Evolutionary conservation across 495 filamentous ascomycete genomes (phyloP), one percentile per base, ranked within the genome.

Genomic region (Xylaria intraflava): DNA sequence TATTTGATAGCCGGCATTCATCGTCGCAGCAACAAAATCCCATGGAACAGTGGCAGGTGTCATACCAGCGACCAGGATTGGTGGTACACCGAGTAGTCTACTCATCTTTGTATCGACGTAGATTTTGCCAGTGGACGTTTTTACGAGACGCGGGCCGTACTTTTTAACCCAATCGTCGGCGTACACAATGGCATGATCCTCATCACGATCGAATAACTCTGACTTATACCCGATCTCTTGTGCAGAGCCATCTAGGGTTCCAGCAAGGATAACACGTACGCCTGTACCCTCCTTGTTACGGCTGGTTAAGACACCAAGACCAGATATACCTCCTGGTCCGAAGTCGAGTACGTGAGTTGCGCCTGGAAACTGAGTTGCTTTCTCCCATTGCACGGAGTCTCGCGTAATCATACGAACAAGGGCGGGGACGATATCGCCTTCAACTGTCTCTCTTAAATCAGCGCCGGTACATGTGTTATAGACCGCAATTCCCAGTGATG

Each of bases 51-150:
- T 95, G 55, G 81, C 84, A 16, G 90, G 90, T 1, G 90, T 95
- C 90, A 95, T 95, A 61, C 89, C 90, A 47, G 90, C 87, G 23
- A 95, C 90, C 84, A 95, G 89, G 56, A 95, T 73, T 0, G 87
- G 93, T 11, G 93, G 90, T 14, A 95, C 78, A 31, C 93, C 91
- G 30, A 97, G 75, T 19, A 96, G 74, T 59, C 91, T 78, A 72
- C 90, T 96, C 88, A 98, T 96, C 79, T 95, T 96, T 38, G 93
- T 98, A 71, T 96, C 90, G 24, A 98, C 93, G 52, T 86, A 95
- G 0, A 86, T 94, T 64, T 86, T 81, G 20, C 93, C 93, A 43
- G 78, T 78, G 6, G 90, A 89, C 19, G 89, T 96, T 73, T 88
- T 89, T 59, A 91, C 82, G 38, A 98, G 79, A 46, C 82, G 83